These are phyloP conservation scores for Chlamydomonas sp. DNA, from an alignment of 139 green algal genomes.

Conservation along the genomic window DNA sequence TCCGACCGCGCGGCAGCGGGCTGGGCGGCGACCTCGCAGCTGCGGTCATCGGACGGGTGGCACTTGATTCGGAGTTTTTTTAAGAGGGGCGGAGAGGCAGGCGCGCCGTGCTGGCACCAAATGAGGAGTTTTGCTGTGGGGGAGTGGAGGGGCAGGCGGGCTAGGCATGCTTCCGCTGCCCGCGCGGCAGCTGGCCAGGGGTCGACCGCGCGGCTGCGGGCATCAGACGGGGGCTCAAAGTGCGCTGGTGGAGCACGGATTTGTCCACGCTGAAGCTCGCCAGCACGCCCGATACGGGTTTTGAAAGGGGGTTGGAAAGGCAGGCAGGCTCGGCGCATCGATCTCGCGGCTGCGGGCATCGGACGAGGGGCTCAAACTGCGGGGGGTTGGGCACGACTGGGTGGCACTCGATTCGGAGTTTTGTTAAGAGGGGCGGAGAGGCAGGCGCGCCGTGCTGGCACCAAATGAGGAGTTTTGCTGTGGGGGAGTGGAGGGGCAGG, in stretches of 20 bases:
- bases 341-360: conserved; percentile 61
- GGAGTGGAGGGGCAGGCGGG: no score
- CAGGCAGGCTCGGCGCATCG: conserved; percentile 55
- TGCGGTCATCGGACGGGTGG: conserved; percentile 49
- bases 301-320: no score
- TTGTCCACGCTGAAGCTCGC: conserved; percentile 7
- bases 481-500: no score
- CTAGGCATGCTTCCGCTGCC: conserved; percentile 75
- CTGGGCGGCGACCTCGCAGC: conserved; percentile 78
- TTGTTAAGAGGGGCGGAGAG: no score
- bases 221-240: conserved; percentile 64
- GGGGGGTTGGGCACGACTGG: conserved; percentile 35
- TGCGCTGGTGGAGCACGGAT: conserved; percentile 41
- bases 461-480: no score
- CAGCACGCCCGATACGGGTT: neutral
- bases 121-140: no score
- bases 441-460: neutral
- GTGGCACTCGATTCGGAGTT: neutral
- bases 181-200: conserved; percentile 82
- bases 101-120: neutral
- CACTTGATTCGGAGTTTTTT: neutral
- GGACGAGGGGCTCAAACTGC: conserved; percentile 65
- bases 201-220: conserved; percentile 66
- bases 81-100: no score
- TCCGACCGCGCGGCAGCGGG: conserved; percentile 84